Evolutionary conservation across 2,329 filamentous ascomycete genomes (phyloP), one percentile per base, ranked within the genome.

Genomic region (Orbilia brochopaga): DNA sequence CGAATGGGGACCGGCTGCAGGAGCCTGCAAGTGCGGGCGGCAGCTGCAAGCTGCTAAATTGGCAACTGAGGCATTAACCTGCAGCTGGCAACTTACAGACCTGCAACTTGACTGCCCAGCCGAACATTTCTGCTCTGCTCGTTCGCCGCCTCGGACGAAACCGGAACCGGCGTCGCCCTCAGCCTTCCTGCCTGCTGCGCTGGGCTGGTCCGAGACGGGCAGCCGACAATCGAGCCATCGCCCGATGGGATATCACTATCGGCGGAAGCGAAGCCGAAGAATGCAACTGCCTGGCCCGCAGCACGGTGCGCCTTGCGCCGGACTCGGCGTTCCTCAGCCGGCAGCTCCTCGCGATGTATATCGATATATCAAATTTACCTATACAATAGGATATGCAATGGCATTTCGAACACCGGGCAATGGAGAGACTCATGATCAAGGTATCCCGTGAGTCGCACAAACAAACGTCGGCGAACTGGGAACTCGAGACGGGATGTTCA

Each of bases 131-230:
- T 32, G n/a, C n/a, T n/a, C n/a, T n/a, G n/a, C n/a, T n/a, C n/a
- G n/a, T n/a, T n/a, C n/a, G n/a, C n/a, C 13, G 30, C 32, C 35
- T 70, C 65, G 59, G 66, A 60, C 66, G 53, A 70, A 64, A 70
- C 66, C 59, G 59, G 59, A 70, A 62, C 23, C 48, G 56, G 44
- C 48, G 37, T n/a, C n/a, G n/a, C n/a, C n/a, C n/a, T n/a, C n/a
- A n/a, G n/a, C n/a, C n/a, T n/a, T n/a, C n/a, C n/a, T n/a, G n/a
- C n/a, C n/a, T n/a, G n/a, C n/a, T n/a, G n/a, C n/a, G n/a, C n/a
- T n/a, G n/a, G n/a, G 35, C 27, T 61, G 54, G 4, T 46, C 42
- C n/a, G n/a, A 46, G 42, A n/a, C 42, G 42, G 27, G 27, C 27
- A 32, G 27, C 27, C 27, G 27, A 32, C 4, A 32, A 32, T 32